Evolutionary conservation across 805 yeast genomes (phyloP).

Genomic region (Candida maris): DNA sequence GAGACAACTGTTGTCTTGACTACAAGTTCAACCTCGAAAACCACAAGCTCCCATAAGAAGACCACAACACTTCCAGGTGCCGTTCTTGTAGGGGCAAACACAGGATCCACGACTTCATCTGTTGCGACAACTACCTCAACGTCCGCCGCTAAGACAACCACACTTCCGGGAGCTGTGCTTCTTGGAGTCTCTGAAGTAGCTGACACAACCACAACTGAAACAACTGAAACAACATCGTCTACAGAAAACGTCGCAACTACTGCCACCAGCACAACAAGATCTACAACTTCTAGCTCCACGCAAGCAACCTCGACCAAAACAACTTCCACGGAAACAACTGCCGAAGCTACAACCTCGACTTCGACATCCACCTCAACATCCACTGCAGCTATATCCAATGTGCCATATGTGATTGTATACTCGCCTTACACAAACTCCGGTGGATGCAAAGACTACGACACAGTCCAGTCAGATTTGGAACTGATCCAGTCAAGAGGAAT

Average conservation of each 20-base stretch:
- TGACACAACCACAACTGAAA: too few relatives aligned
- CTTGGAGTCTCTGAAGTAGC: too few relatives aligned
- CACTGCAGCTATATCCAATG: conserved; percentile 25
- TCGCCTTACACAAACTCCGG: conserved; percentile 74
- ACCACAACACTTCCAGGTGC: too few relatives aligned
- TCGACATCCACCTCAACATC: conserved; percentile 30
- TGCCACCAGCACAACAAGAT: conserved; percentile 19
- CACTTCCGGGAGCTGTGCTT: too few relatives aligned
- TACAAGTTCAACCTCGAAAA: too few relatives aligned
- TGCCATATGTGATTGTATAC: conserved; percentile 64
- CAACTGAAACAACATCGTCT: too few relatives aligned
- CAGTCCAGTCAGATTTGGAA: conserved; percentile 57
- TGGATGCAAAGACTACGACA: conserved; percentile 56
- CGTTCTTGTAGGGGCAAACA: too few relatives aligned
- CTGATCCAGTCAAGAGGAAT: conserved; percentile 61
- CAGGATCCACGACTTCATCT: not conserved
- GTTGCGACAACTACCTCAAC: conserved; percentile 5
- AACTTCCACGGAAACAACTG: conserved; percentile 16
- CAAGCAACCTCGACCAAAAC: conserved; percentile 24
- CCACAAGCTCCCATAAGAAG: too few relatives aligned
- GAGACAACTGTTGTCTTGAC: conserved; percentile 10
- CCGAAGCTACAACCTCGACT: conserved; percentile 34
- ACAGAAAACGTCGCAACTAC: conserved; percentile 12
- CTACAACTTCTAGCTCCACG: conserved; percentile 23
- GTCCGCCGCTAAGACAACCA: too few relatives aligned